Base-by-base conservation (phyloP, 176 grass and related monocot genomes). In the Sorghum bicolor region DNA sequence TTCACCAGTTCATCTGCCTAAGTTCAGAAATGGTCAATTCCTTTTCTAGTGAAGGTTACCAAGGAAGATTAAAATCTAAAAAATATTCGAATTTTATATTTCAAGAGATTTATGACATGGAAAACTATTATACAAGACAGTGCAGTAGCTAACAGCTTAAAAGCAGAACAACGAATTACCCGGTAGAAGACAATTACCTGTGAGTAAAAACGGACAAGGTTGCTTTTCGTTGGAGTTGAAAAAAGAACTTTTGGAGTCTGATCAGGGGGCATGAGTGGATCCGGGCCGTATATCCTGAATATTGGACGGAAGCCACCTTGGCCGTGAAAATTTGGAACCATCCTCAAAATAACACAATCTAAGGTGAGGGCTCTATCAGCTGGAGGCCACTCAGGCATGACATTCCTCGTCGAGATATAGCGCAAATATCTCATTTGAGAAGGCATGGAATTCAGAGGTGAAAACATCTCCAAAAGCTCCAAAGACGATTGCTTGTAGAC, bases 391-490 rank as follows among this genome's bases (percentile, higher is more conserved):
- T 98, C 89, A 29, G 79, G 88, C 73, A 87, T 86, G 85, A 88
- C 92, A 91, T 91, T 96, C 84, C 89, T 88, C 39, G 60, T 92
- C 2, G 89, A 95, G 78, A 98, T 87, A 87, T 98, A 98, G 36
- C 72, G 87, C 87, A 98, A 83, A 70, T 98, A 98, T 90, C 95
- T 95, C 43, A 95, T 81, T 74, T 98, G 95, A 84, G 95, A 98
- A 55, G 95, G 92, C 82, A 93, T 79, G 6, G 96, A 83, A 85
- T 93, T 88, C 74, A 98, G 44, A 67, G 93, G 92, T 57, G 87
- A 91, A 75, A 95, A 87, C 79, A 92, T 87, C 66, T 93, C 84
- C 85, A 98, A 70, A 52, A 95, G 77, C 87, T 95, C 86, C 57
- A 44, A 37, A 39, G 96, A 71, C 1, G 92, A 90, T 89, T 98